A percentile compares a stretch with the other conserved stretches of the same genome.
phyloP scores from a whole-genome alignment of 2,329 filamentous ascomycete species.

The Gnomoniopsis sp. region DNA sequence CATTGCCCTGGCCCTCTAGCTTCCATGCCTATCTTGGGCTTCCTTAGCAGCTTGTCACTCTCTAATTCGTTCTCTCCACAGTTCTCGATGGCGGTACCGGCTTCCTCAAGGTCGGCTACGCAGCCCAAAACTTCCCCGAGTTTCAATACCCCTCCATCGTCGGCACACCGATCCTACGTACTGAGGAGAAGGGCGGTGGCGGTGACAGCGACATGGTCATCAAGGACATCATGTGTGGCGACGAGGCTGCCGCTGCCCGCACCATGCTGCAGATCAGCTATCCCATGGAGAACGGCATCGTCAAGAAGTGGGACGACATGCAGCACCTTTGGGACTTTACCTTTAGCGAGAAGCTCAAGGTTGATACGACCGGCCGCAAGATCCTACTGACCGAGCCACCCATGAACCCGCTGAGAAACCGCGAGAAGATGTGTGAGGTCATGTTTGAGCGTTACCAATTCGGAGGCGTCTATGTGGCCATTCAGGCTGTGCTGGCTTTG shows the following conservation, averaged over 20 bases:
- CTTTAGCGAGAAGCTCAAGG: conserved; percentile 93
- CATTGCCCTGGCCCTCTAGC: conserved; percentile 3
- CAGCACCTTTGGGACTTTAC: conserved; percentile 99
- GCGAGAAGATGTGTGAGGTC: conserved; percentile 97
- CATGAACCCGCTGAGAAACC: conserved; percentile 95
- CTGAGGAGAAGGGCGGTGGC: conserved; percentile 68
- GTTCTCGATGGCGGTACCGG: conserved; percentile 99
- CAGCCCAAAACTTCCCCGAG: conserved; percentile 98
- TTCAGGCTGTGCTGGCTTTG: conserved; percentile 91
- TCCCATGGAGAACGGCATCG: conserved; percentile 99
- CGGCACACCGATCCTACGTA: conserved; percentile 93
- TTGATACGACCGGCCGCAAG: conserved; percentile 89
- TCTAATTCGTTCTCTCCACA: conserved; percentile 34
- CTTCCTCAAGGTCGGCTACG: conserved; percentile 99
- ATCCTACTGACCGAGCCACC: conserved; percentile 96
- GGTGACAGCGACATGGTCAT: conserved; percentile 58
- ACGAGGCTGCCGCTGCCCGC: conserved; percentile 91
- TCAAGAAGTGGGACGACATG: conserved; percentile 99
- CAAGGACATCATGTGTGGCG: conserved; percentile 99
- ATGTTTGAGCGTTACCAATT: conserved; percentile 99
- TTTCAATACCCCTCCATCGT: conserved; percentile 98
- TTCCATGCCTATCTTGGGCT: conserved; percentile 22
- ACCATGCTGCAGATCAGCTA: conserved; percentile 99
- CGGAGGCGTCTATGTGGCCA: conserved; percentile 95
- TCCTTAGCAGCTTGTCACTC: conserved; percentile 1